phyloP scores from a whole-genome alignment of 2,329 filamentous ascomycete genomes.

The Fusarium sp. region DNA sequence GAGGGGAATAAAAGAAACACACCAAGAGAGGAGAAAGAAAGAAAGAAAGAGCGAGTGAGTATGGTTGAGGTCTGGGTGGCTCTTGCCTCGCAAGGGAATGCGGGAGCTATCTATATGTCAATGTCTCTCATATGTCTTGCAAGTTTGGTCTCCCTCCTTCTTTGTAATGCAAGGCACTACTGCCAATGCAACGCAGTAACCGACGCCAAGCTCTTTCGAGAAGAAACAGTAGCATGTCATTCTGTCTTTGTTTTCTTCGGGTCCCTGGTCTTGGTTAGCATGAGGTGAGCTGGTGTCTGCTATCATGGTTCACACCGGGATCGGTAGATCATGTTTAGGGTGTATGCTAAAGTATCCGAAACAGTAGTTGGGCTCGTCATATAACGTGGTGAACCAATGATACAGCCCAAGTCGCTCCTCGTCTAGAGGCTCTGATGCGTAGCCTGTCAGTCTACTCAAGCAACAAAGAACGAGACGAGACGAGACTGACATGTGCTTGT shows the following conservation, averaged over 20 bases:
- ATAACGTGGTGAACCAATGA: slow-evolving; percentile 3
- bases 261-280: background rate
- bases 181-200: background rate
- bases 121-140: slow-evolving; percentile 36
- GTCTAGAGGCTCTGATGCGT: slow-evolving; percentile 23
- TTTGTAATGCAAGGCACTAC: slow-evolving; percentile 1
- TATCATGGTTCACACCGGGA: slow-evolving; percentile 1
- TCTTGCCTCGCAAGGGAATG: slow-evolving; percentile 45
- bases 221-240: slow-evolving; percentile 3
- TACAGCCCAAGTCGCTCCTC: background rate
- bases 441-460: slow-evolving; percentile 8
- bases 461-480: slow-evolving; percentile 22
- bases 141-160: background rate
- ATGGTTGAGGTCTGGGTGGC: slow-evolving; percentile 20
- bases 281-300: background rate
- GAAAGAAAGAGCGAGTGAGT: slow-evolving; percentile 15
- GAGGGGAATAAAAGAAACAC: slow-evolving; percentile 7
- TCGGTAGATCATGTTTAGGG: slow-evolving; percentile 12
- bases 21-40: slow-evolving; percentile 1
- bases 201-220: slow-evolving; percentile 26
- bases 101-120: slow-evolving; percentile 44
- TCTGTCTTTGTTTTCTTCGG: background rate
- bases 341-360: slow-evolving; percentile 32
- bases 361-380: slow-evolving; percentile 24
- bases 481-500: slow-evolving; percentile 11